Percentiles rank a stretch among this genome's conserved stretches.
Conservation (phyloP, 352 stramenopile genomes). For the Phytophthora macrochlamydospora region DNA sequence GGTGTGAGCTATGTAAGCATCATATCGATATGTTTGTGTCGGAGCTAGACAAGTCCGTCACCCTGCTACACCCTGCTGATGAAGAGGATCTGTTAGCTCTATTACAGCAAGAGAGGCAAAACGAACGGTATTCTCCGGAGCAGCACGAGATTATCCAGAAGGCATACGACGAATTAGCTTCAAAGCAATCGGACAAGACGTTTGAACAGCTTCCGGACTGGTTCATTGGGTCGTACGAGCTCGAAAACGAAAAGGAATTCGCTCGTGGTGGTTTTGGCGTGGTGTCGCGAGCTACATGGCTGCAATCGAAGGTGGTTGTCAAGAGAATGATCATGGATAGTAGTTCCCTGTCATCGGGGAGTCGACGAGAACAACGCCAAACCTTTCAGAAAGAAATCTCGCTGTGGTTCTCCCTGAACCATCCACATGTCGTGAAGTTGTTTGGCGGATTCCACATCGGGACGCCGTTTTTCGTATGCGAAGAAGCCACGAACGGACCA, state of each 20-base stretch:
- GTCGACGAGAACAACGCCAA: background rate
- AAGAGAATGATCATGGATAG: conserved; percentile 4
- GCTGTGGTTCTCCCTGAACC: conserved; percentile 26
- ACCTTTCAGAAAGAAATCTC: conserved; percentile 17
- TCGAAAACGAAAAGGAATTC: conserved; percentile 6
- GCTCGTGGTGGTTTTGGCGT: background rate
- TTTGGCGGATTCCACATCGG: too few species aligned
- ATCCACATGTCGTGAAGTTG: background rate
- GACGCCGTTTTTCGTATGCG: too few species aligned
- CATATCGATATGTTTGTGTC: conserved; percentile 5
- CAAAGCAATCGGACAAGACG: background rate
- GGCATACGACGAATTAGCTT: background rate
- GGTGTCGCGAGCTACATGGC: conserved; percentile 12
- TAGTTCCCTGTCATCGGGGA: background rate
- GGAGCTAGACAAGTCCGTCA: background rate
- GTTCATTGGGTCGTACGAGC: conserved; percentile 7
- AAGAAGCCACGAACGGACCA: background rate
- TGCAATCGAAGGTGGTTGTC: conserved; percentile 12
- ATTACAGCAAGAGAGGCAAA: background rate
- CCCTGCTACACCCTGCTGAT: background rate
- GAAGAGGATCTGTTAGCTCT: background rate
- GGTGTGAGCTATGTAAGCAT: background rate
- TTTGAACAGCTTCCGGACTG: background rate
- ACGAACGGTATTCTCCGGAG: background rate
- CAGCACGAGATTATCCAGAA: background rate